Conservation (phyloP, 805 yeast genomes). For the Sungouiella blattae region DNA sequence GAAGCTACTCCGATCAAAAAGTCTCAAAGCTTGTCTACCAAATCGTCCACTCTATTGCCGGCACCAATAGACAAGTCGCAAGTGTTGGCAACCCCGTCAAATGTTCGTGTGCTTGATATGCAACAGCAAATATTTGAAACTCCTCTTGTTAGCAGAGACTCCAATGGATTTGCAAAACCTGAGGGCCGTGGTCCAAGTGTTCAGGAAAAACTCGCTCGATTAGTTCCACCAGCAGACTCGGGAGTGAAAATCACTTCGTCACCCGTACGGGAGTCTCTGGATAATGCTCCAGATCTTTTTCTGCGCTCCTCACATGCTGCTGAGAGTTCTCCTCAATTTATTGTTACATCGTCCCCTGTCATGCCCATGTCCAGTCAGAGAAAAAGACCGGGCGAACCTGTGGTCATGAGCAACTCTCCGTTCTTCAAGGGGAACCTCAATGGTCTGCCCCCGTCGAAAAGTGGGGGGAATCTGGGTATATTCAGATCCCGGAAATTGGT, state of each 20-base stretch:
- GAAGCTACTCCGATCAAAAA: slow-evolving; percentile 27
- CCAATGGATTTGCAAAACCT: background rate
- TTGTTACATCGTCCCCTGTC: slow-evolving; percentile 9
- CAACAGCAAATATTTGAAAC: slow-evolving; percentile 7
- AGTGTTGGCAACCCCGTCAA: slow-evolving; percentile 14
- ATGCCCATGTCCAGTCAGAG: background rate
- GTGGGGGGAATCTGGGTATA: too few relatives aligned
- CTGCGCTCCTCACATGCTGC: slow-evolving; percentile 3
- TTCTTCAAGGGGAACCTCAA: slow-evolving; percentile 18
- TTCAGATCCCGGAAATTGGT: too few relatives aligned
- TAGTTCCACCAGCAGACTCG: background rate
- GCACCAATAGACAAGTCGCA: slow-evolving; percentile 8
- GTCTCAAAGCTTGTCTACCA: too few relatives aligned
- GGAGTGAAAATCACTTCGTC: slow-evolving; percentile 5
- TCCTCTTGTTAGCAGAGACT: slow-evolving; percentile 5
- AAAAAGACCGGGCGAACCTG: slow-evolving; percentile 35
- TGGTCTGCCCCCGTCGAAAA: slow-evolving; percentile 6
- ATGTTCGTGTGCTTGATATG: slow-evolving; percentile 6
- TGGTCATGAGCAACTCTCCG: slow-evolving; percentile 34
- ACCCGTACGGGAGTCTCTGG: slow-evolving; percentile 3
- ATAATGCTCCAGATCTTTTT: slow-evolving; percentile 1
- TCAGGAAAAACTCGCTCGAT: slow-evolving; percentile 3
- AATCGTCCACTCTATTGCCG: background rate
- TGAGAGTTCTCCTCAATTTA: slow-evolving; percentile 8
- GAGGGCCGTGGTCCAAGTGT: background rate